Conservation (phyloP, 73 alveolate genomes). For the Blepharisma stoltei region DNA sequence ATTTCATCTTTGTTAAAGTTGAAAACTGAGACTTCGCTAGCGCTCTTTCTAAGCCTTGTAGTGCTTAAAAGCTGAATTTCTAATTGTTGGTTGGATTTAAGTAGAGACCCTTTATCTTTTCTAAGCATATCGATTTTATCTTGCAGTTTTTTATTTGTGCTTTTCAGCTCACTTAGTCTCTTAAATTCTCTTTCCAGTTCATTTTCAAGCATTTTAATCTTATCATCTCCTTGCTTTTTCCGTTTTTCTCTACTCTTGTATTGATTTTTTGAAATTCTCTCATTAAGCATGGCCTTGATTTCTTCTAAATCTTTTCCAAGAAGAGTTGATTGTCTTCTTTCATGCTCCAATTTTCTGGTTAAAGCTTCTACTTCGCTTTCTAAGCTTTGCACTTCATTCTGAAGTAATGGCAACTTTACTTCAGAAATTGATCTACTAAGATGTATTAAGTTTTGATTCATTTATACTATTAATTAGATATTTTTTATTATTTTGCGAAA, state of each 20-base stretch:
- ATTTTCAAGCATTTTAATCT: conserved; percentile 1
- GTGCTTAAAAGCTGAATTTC: neutral
- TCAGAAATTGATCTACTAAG: too few relatives aligned
- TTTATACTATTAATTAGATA: too few relatives aligned
- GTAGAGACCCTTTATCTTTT: neutral
- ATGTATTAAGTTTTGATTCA: too few relatives aligned
- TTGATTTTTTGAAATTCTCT: neutral
- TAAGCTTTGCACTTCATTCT: conserved; percentile 5
- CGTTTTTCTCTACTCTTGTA: neutral
- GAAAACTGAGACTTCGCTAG: neutral
- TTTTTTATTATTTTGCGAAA: too few relatives aligned
- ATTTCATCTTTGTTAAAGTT: neutral
- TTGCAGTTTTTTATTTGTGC: neutral
- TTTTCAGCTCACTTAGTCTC: neutral
- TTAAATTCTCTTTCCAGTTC: neutral
- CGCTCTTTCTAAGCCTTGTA: too few relatives aligned
- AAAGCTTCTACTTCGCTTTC: conserved; percentile 12
- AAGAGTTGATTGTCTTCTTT: conserved; percentile 8
- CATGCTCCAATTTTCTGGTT: conserved; percentile 24
- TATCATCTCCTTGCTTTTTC: neutral
- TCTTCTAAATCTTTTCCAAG: conserved; percentile 24
- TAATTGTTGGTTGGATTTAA: neutral
- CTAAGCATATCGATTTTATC: conserved; percentile 11
- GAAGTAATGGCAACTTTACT: too few relatives aligned
- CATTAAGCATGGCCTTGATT: neutral